Evolutionary conservation across 208 protist species (phyloP).

Genomic region (Leishmania tropica): DNA sequence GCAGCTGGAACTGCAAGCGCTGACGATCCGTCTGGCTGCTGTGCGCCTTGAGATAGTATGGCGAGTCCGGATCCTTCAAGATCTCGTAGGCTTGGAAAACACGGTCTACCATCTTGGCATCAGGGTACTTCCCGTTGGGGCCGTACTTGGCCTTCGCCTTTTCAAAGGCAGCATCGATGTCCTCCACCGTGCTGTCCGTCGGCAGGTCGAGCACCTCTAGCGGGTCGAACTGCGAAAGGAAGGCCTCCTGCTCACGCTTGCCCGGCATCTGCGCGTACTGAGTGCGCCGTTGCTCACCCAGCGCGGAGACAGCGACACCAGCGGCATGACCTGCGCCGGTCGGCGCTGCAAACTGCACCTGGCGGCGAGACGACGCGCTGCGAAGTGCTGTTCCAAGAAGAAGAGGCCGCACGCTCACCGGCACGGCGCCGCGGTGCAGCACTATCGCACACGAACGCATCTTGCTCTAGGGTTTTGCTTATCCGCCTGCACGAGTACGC

Average conservation of each 20-base stretch:
- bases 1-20: constrained; percentile 81
- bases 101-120: constrained; percentile 80
- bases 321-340: not conserved
- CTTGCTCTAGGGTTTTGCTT: not conserved
- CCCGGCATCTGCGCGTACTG: constrained; percentile 82
- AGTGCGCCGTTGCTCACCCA: constrained; percentile 46
- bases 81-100: constrained; percentile 83
- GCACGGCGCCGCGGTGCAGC: not conserved
- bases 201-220: constrained; percentile 75
- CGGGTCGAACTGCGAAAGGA: constrained; percentile 83
- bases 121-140: constrained; percentile 58
- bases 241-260: constrained; percentile 85
- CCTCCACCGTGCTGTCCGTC: constrained; percentile 69
- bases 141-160: constrained; percentile 62
- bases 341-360: constrained; percentile 14
- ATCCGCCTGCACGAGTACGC: not conserved
- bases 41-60: constrained; percentile 83
- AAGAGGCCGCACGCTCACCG: constrained; percentile 1
- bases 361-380: constrained; percentile 1
- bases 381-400: constrained; percentile 9
- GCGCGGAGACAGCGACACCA: not conserved
- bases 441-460: constrained; percentile 16
- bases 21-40: constrained; percentile 71
- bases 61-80: constrained; percentile 79
- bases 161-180: constrained; percentile 75